Evolutionary conservation across 2,329 filamentous ascomycete genomes (phyloP), one percentile per base, ranked within the genome.

Genomic region (Neospermospora avenae): DNA sequence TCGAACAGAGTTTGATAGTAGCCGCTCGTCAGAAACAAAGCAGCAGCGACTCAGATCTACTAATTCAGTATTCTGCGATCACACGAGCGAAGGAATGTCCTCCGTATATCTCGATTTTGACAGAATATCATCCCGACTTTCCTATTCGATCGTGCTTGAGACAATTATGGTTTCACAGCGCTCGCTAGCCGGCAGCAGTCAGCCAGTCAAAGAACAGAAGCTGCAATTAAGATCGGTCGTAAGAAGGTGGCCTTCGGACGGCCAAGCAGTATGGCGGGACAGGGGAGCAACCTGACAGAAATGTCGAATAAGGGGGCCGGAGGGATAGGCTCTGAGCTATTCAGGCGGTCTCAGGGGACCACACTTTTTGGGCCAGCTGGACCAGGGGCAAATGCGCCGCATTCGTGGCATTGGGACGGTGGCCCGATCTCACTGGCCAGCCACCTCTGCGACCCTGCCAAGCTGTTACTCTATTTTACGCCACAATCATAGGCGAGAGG

Each of bases 401-500:
- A 41, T 34, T 22, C 41, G 35, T 44, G 55, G 34, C 20, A 22
- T 42, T 59, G 49, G 57, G 57, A 59, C 57, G 57, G 42, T 28
- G 35, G 31, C 44, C 25, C 55, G 28, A 22, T 24, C 28, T 51
- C 42, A 57, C 35, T 57, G 55, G 55, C 55, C 46, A 39, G 22
- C 34, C 24, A 28, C 55, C 28, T 34, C 42, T 6, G 7, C 16
- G 22, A 28, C 54, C 54, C 53, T 56, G 53, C 53, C 54, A 56
- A 54, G 53, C 37, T 42, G 45, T 35, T 28, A 28, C 39, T 31
- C 4, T 28, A 24, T n/a, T n/a, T 31, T 56, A 34, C 20, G 44
- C 42, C 55, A 31, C 53, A 57, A 61, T 60, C 62, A 60, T 62
- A 64, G 55, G 59, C 62, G 59, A 64, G 53, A 20, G 39, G 41